Base-by-base conservation (phyloP, 306 rosid genomes). In the Vigna trinervia region DNA sequence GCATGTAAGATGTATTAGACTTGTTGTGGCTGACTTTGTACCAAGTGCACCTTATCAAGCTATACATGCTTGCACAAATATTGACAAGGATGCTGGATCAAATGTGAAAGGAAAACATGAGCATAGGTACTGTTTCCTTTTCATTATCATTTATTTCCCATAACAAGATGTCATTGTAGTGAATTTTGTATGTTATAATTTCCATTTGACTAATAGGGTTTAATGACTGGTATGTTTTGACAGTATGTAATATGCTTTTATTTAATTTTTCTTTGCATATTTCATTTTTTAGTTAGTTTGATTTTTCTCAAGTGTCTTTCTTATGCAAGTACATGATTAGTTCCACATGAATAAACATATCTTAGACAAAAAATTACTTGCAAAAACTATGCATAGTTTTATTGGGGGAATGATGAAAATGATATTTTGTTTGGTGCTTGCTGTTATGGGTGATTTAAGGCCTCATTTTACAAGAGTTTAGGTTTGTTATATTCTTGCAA, bases 1-100 rank as follows among this genome's bases (percentile, higher is more conserved):
- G 30, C 97, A 92, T 76, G 91, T 84, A 41, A 89, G 97, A 86
- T 92, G 97, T 70, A 85, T 95, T 57, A 92, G 97, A 78, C 97
- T 95, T 30, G 87, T 88, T 13, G 94, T 91, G 77, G 93, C 97
- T 13, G 97, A 95, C 82, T 89, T 92, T 81, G 91, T 95, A 79
- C 97, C 97, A 13, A 92, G 96, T 73, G 86, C 85, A 81, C 92
- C 90, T 17, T 85, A 83, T 72, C 92, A 90, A 74, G 84, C 85
- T 51, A 46, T 81, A 19, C 77, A 36, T 70, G 58, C 76, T 63
- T 86, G 23, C 73, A 45, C 78, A n/a, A 81, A 82, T 58, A 78
- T 78, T 8, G 82, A 78, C 81, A 70, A 54, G 56, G 73, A 81
- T 51, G 89, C 84, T 61, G 86, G 87, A 53, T 73, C 87, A 26